phyloP scores from a whole-genome alignment of 306 rosid species.

The Dalbergia cultrata region DNA sequence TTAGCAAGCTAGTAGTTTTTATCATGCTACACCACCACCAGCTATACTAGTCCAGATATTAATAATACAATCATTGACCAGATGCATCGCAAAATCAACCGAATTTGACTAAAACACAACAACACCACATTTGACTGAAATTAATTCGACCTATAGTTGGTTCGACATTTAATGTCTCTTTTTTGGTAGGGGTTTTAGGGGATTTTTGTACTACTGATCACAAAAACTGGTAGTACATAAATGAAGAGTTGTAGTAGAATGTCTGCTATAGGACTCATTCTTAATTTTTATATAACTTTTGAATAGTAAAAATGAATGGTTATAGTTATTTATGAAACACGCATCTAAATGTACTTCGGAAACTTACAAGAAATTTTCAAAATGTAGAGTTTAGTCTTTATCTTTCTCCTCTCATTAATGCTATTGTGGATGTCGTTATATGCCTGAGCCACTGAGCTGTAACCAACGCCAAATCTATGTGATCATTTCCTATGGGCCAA shows the following conservation, averaged over 20 bases:
- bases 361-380: not conserved
- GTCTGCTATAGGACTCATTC: no score
- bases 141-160: conserved; percentile 12
- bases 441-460: conserved; percentile 37
- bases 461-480: conserved; percentile 22
- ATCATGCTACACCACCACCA: conserved; percentile 16
- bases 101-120: conserved; percentile 36
- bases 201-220: no score
- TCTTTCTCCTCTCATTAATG: conserved; percentile 37
- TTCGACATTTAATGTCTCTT: not conserved
- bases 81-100: conserved; percentile 47
- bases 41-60: not conserved
- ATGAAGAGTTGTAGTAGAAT: not conserved
- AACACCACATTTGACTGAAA: conserved; percentile 41
- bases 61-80: conserved; percentile 36
- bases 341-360: no score
- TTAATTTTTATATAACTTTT: no score
- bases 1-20: not conserved
- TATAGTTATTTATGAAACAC: no score
- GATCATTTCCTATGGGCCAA: conserved; percentile 50
- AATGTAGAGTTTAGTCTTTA: conserved; percentile 27
- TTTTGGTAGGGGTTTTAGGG: not conserved
- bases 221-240: no score
- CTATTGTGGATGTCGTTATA: conserved; percentile 15
- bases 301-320: no score